Base-by-base conservation (phyloP, 2,329 filamentous ascomycete species). In the Diaporthe sp. region DNA sequence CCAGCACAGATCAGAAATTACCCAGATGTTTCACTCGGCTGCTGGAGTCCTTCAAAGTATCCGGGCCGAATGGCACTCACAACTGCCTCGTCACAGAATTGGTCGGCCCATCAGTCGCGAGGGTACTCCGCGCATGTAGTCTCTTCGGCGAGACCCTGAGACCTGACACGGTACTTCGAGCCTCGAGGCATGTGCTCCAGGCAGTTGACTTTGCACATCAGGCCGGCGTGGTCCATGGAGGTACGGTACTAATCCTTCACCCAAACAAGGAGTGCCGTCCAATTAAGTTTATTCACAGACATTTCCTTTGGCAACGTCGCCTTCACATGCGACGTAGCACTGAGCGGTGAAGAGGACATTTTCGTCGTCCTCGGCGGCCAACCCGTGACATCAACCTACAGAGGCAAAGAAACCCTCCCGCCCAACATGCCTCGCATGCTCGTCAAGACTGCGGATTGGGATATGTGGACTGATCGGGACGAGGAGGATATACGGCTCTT, bases 31-130 rank as follows among this genome's bases (percentile, higher is more conserved):
- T 71, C 52, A 47, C 54, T 47, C 52, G 30, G 38, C 52, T 57
- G 12, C 19, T 57, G 28, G 52, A n/a, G 6, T n/a, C 47, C 17
- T 70, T 58, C 40, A 25, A 47, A 13, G 25, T 70, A 2, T 45
- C 12, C 12, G 67, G 67, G 33, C 50, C 50, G 7, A 70, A 70
- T 13, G 52, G 67, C 0, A 58, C 25, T 3, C 67, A 70, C 52
- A 70, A 57, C 67, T 70, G 67, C 22, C 67, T 70, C 28, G 67
- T 70, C 8, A 70, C 67, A 2, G 67, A 70, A 19, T n/a, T 70
- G 19, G 28, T 58, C 7, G 67, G 67, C 1, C 67, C 67, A 5
- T 45, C 52, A 45, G 13, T 70, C 13, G 25, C 67, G 6, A 35
- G 25, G 28, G 67, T 58, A 19, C 45, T 67, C 30, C 45, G 45